These are phyloP conservation scores for Geotrichum europaeum DNA, from an alignment of 1,139 yeast genomes.

Conservation along the genomic window DNA sequence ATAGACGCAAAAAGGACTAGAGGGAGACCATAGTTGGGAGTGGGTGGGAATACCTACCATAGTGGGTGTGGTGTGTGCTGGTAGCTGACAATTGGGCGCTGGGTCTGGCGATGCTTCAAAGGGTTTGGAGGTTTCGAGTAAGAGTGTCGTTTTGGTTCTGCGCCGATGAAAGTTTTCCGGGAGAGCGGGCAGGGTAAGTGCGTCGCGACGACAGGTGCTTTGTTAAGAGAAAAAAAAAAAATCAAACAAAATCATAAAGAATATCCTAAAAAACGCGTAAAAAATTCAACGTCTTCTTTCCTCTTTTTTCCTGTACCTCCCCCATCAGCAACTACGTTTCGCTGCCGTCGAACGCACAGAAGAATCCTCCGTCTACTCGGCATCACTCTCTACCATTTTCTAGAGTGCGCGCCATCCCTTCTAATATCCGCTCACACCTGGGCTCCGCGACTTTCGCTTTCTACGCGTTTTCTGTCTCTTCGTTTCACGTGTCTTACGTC, in stretches of 20 bases:
- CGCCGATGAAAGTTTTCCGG: background rate
- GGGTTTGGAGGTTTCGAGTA: background rate
- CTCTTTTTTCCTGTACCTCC: background rate
- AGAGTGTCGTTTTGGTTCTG: background rate
- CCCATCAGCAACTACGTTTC: background rate
- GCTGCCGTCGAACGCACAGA: background rate
- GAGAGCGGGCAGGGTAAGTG: background rate
- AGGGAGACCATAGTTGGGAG: background rate
- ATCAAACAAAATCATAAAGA: background rate
- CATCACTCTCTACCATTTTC: background rate
- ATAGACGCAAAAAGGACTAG: background rate
- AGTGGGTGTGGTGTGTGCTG: background rate
- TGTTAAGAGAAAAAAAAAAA: background rate
- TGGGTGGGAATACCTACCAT: background rate
- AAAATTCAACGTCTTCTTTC: background rate
- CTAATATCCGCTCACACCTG: background rate
- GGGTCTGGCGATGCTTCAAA: background rate
- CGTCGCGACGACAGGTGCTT: background rate
- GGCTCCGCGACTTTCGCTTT: background rate
- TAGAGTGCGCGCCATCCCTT: background rate
- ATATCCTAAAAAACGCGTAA: background rate
- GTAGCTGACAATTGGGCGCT: background rate
- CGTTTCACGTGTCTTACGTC: background rate
- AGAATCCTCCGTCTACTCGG: background rate
- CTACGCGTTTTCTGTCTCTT: background rate